Evolutionary conservation across 768 basidiomycete species (phyloP), one percentile per base, ranked within the genome.

Genomic region (Rhizopogon salebrosus): DNA sequence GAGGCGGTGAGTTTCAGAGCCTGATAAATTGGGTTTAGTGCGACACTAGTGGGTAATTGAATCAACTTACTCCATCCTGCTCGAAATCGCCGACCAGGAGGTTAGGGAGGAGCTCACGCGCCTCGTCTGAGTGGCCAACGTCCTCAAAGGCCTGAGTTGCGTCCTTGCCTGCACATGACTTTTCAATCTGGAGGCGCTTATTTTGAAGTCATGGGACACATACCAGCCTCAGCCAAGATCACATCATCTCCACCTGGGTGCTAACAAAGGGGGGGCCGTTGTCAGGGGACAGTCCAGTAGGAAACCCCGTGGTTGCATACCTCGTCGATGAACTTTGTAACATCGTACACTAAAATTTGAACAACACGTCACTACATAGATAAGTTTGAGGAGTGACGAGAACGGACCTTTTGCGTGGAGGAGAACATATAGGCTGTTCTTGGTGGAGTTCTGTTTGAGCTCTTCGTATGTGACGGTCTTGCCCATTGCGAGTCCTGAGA

Each of bases 191-290:
- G 26, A 52, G 45, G 22, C 27, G 39, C 29, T 29, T 20, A 34
- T 34, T 53, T 54, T 48, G 35, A 20, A 38, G 55, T 23, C 18
- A 52, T 57, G 41, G 55, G 70, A 65, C 64, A 78, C 88, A 65
- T 72, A 86, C 91, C 90, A 65, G 84, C 86, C 74, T 99, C 97
- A 54, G 90, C 87, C 49, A 98, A 71, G 57, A 99, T 82, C 51
- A 99, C 95, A 75, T 99, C 97, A 75, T 98, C 97, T 57, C 97
- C 97, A 69, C 95, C 95, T 22, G 94, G 95, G 66, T 97, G 95
- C 95, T 91, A 64, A 16, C 22, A 57, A 37, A 43, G 48, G 52
- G 39, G 48, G 52, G 39, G 26, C 6, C 5, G 16, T 10, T 14
- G 9, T 46, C 31, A 46, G 14, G 5, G 9, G 9, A 16, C 16